Evolutionary conservation across 495 filamentous ascomycete genomes (phyloP).

Genomic region (Zalerion maritima): DNA sequence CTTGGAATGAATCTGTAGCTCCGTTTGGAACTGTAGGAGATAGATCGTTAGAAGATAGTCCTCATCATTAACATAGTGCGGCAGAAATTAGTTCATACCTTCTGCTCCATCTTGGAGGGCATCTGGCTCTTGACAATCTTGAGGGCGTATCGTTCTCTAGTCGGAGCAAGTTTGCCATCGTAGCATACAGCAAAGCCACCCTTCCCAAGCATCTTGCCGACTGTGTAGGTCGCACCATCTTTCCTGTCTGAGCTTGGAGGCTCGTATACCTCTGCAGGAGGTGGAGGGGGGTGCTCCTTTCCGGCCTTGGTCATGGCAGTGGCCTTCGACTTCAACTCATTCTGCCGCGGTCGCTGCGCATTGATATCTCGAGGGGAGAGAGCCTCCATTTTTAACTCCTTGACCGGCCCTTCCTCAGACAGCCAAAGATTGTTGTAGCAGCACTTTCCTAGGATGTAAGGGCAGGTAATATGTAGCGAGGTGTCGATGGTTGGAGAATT

Average conservation of each 20-base stretch:
- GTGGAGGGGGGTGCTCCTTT: constrained; percentile 62
- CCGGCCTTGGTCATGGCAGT: constrained; percentile 36
- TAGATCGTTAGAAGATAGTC: constrained; percentile 18
- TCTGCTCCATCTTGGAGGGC: constrained; percentile 69
- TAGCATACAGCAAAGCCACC: constrained; percentile 93
- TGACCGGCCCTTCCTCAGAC: too few species aligned
- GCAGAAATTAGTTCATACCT: constrained; percentile 43
- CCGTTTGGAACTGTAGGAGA: constrained; percentile 76
- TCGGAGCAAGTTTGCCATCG: constrained; percentile 50
- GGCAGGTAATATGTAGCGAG: too few species aligned
- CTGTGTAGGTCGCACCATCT: constrained; percentile 63
- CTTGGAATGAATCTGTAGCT: constrained; percentile 95
- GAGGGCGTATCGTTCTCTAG: constrained; percentile 57
- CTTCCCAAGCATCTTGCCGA: constrained; percentile 75
- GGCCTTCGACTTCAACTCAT: constrained; percentile 40
- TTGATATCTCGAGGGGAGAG: constrained; percentile 61
- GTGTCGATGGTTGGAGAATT: too few species aligned
- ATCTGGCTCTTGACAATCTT: constrained; percentile 87
- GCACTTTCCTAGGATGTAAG: too few species aligned
- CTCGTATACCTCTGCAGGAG: constrained; percentile 62
- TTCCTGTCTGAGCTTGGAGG: constrained; percentile 44
- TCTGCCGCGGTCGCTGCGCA: constrained; percentile 29
- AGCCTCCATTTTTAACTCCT: constrained; percentile 42
- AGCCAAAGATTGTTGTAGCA: too few species aligned
- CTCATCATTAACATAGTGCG: neutral